Evolutionary conservation across 345 rosid genomes (phyloP).

Genomic region (Gossypium rotundifolium): DNA sequence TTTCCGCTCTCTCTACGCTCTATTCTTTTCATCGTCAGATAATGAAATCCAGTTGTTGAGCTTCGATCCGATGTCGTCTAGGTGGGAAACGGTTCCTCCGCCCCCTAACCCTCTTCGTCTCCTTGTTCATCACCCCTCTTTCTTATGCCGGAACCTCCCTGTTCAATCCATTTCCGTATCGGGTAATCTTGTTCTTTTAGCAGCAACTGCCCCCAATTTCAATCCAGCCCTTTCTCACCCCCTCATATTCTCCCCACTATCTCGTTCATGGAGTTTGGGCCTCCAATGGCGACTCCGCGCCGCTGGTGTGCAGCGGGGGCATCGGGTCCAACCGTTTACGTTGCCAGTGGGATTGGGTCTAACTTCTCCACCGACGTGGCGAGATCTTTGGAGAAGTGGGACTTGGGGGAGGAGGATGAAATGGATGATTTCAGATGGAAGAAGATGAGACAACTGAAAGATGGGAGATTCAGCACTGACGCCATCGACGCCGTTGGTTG

Average conservation of each 20-base stretch:
- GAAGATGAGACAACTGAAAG: conserved; percentile 33
- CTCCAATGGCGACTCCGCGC: conserved; percentile 29
- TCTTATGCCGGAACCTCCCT: conserved; percentile 31
- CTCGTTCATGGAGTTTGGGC: conserved; percentile 34
- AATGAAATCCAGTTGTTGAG: conserved; percentile 23
- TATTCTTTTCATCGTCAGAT: conserved; percentile 26
- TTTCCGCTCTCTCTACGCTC: conserved; percentile 37
- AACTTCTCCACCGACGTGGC: conserved; percentile 33
- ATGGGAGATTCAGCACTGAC: conserved; percentile 45
- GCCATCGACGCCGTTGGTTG: conserved; percentile 46
- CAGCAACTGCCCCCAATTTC: conserved; percentile 32
- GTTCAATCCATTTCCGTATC: conserved; percentile 41
- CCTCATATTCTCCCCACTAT: conserved; percentile 31
- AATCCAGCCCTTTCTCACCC: conserved; percentile 46
- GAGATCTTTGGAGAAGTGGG: conserved; percentile 41
- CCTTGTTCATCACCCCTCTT: conserved; percentile 51
- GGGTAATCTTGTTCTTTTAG: conserved; percentile 34
- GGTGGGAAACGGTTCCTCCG: conserved; percentile 37
- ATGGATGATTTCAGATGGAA: conserved; percentile 23
- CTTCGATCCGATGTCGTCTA: conserved; percentile 41
- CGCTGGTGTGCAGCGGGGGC: conserved; percentile 51
- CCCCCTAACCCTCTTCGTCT: conserved; percentile 19
- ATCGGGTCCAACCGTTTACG: conserved; percentile 25
- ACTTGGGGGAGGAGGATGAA: conserved; percentile 4
- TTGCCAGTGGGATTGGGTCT: conserved; percentile 44